Percentiles rank a stretch among this genome's conserved stretches.
Conservation (phyloP, 257 asterid species). For the Nyctanthes arbortristis region DNA sequence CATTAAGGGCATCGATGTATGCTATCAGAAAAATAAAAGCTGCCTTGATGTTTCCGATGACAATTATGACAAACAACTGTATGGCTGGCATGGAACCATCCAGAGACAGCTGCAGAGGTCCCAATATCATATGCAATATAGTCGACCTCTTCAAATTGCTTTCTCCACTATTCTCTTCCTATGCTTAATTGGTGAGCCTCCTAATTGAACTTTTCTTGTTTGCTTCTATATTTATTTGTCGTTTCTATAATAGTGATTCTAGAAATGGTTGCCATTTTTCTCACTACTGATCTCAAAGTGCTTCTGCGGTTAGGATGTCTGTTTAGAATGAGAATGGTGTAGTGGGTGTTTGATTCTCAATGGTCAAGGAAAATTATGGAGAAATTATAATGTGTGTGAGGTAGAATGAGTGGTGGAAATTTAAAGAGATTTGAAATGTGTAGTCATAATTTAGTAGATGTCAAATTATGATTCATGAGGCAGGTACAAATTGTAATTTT, state of each 20-base stretch:
- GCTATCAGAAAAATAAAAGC: slow-evolving; percentile 69
- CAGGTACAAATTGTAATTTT: background rate
- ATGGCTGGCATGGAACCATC: slow-evolving; percentile 81
- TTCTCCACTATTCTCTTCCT: slow-evolving; percentile 55
- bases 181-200: slow-evolving; percentile 74
- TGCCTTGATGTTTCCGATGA: slow-evolving; percentile 67
- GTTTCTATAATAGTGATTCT: slow-evolving; percentile 1
- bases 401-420: too few relatives aligned
- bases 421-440: too few relatives aligned
- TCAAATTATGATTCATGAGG: too few relatives aligned
- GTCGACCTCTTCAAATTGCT: slow-evolving; percentile 69
- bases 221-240: slow-evolving; percentile 3
- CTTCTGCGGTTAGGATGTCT: background rate
- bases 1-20: slow-evolving; percentile 50
- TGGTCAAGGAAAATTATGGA: too few relatives aligned
- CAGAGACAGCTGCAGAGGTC: slow-evolving; percentile 93
- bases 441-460: too few relatives aligned
- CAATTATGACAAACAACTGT: slow-evolving; percentile 56
- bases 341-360: background rate
- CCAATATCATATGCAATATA: slow-evolving; percentile 80
- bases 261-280: background rate
- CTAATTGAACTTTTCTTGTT: background rate
- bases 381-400: too few relatives aligned
- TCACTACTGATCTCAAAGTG: background rate
- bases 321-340: background rate